phyloP scores from a whole-genome alignment of 345 rosid species.

The Zanthoxylum bungeanum region DNA sequence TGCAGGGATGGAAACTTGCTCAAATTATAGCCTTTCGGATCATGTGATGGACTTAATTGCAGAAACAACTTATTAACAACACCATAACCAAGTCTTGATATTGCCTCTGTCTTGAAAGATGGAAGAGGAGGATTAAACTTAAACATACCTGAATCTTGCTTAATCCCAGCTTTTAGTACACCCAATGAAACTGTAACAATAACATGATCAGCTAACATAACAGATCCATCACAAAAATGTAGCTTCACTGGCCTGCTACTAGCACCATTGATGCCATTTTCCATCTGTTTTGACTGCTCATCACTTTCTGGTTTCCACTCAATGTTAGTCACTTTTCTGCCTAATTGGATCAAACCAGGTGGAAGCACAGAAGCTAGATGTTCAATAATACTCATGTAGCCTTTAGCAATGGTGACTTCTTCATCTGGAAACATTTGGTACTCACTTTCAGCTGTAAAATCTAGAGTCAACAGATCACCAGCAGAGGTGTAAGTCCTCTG shows the following conservation, averaged over 20 bases:
- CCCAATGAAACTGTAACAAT: constrained; percentile 89
- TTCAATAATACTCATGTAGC: constrained; percentile 64
- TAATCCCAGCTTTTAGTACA: constrained; percentile 74
- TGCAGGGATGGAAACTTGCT: constrained; percentile 62
- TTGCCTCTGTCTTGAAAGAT: constrained; percentile 68
- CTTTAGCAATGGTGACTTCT: constrained; percentile 92
- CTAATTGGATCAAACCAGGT: constrained; percentile 59
- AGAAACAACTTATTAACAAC: constrained; percentile 93
- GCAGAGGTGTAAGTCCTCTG: constrained; percentile 95
- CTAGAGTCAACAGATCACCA: constrained; percentile 65
- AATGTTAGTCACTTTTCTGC: constrained; percentile 54
- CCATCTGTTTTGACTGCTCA: no score
- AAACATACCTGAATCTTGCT: constrained; percentile 56
- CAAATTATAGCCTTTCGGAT: constrained; percentile 16
- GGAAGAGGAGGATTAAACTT: constrained; percentile 79
- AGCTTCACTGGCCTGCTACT: constrained; percentile 56
- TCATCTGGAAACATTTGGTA: constrained; percentile 89
- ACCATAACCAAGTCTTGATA: constrained; percentile 79
- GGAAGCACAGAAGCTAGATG: constrained; percentile 79
- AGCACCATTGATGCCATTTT: constrained; percentile 28
- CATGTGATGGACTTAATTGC: constrained; percentile 32
- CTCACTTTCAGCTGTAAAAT: constrained; percentile 84
- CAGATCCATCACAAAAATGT: constrained; percentile 81
- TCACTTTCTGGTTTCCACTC: constrained; percentile 66
- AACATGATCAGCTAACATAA: constrained; percentile 78